These are phyloP conservation scores for Musa balbisiana DNA, from an alignment of 202 grass and related monocot species.

Conservation along the genomic window DNA sequence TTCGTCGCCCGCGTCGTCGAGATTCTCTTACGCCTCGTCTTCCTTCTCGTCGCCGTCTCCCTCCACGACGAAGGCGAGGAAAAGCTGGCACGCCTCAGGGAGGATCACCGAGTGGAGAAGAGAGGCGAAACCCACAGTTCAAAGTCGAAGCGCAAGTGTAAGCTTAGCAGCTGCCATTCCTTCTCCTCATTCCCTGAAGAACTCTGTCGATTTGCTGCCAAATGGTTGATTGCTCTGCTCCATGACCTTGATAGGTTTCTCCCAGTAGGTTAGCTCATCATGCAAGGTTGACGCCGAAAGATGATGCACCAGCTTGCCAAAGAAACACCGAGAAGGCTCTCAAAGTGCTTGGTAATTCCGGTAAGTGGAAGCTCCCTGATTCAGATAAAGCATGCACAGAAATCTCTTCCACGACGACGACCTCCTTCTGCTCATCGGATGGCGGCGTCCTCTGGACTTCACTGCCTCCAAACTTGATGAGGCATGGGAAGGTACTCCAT, in stretches of 20 bases:
- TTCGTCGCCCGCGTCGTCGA: conserved; percentile 22
- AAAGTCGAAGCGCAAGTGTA: conserved; percentile 47
- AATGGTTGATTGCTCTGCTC: too few species aligned
- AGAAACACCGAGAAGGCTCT: conserved; percentile 61
- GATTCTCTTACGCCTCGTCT: neutral
- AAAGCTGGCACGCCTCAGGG: conserved; percentile 53
- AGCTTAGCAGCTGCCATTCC: neutral
- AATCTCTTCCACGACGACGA: too few species aligned
- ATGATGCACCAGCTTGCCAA: conserved; percentile 16
- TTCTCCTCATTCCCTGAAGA: too few species aligned
- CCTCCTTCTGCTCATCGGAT: too few species aligned
- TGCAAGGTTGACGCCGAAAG: conserved; percentile 19
- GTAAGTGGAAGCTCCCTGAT: conserved; percentile 31
- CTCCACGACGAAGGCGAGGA: conserved; percentile 25
- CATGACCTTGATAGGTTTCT: conserved; percentile 37
- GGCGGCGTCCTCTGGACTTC: conserved; percentile 35
- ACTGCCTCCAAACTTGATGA: conserved; percentile 53
- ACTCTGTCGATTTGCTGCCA: too few species aligned
- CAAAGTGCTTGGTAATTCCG: conserved; percentile 40
- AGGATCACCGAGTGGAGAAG: conserved; percentile 33
- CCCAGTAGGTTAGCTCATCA: conserved; percentile 31
- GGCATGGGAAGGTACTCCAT: conserved; percentile 57
- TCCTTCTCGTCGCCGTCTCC: conserved; percentile 23
- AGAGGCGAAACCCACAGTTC: conserved; percentile 15
- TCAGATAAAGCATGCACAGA: conserved; percentile 34